A percentile compares a stretch with the other conserved stretches of the same genome.
phyloP scores from a whole-genome alignment of 139 green algal genomes.

The Chlamydomonas sphaeroides region DNA sequence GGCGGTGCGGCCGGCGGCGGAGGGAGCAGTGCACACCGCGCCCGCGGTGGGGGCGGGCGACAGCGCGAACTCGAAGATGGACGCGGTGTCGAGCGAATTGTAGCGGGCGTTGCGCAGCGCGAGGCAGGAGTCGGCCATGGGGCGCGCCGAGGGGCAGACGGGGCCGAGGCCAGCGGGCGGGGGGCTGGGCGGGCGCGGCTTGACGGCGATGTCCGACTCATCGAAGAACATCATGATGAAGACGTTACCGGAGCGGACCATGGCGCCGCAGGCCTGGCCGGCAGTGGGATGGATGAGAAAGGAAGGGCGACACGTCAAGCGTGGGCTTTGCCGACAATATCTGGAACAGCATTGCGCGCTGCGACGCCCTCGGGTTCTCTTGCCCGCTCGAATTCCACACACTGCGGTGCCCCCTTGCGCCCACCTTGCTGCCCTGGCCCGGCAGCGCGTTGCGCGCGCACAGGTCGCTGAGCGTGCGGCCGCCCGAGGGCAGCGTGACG shows the following conservation, averaged over 20 bases:
- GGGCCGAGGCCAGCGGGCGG: not conserved
- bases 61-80: slow-evolving; percentile 1
- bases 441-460: slow-evolving; percentile 38
- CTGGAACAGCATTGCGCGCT: too few species aligned
- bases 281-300: too few species aligned
- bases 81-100: slow-evolving; percentile 4
- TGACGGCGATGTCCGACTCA: slow-evolving; percentile 27
- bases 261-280: slow-evolving; percentile 40
- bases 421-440: slow-evolving; percentile 43
- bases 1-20: not conserved
- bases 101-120: not conserved
- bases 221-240: slow-evolving; percentile 46
- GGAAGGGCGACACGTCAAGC: too few species aligned
- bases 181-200: not conserved
- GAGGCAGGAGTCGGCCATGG: slow-evolving; percentile 36
- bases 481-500: slow-evolving; percentile 1
- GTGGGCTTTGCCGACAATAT: too few species aligned
- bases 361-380: too few species aligned
- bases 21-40: not conserved
- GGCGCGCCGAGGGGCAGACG: not conserved
- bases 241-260: slow-evolving; percentile 10
- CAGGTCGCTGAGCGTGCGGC: slow-evolving; percentile 16
- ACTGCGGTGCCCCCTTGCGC: too few species aligned
- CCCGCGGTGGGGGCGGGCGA: not conserved
- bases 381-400: too few species aligned